Evolutionary conservation across 495 filamentous ascomycete species (phyloP).

Genomic region (Podospora anserina): DNA sequence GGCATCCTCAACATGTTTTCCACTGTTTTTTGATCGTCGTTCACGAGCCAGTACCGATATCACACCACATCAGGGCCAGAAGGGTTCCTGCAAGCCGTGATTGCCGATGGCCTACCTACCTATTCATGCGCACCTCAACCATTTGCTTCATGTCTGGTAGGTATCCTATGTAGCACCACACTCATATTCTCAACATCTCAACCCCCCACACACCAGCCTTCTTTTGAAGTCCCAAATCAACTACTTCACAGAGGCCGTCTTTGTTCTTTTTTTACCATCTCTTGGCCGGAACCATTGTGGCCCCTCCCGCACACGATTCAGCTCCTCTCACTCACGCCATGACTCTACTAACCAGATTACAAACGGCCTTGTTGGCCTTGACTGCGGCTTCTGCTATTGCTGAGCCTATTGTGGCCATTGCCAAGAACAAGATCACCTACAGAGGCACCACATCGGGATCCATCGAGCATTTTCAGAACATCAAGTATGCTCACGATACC

Average conservation of each 20-base stretch:
- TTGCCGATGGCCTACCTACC: neutral
- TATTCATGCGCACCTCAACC: neutral
- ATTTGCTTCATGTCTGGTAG: neutral
- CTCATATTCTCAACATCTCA: neutral
- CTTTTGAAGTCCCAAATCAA: neutral
- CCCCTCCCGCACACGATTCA: neutral
- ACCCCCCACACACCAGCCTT: neutral
- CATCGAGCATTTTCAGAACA: slow-evolving; percentile 43
- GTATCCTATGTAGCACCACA: no score
- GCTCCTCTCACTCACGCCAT: neutral
- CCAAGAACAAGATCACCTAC: slow-evolving; percentile 17
- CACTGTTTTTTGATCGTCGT: neutral
- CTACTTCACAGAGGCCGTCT: neutral
- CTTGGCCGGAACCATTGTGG: neutral
- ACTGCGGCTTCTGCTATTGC: neutral
- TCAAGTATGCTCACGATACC: slow-evolving; percentile 42
- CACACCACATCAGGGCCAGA: neutral
- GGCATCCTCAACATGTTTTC: neutral
- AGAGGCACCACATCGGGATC: slow-evolving; percentile 7
- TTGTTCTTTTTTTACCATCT: neutral
- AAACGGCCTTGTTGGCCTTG: neutral
- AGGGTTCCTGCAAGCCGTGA: neutral
- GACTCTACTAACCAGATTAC: neutral
- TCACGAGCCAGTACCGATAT: neutral
- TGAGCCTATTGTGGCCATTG: neutral